Evolutionary conservation across 352 stramenopile species (phyloP).

Genomic region (Phytophthora ramorum): DNA sequence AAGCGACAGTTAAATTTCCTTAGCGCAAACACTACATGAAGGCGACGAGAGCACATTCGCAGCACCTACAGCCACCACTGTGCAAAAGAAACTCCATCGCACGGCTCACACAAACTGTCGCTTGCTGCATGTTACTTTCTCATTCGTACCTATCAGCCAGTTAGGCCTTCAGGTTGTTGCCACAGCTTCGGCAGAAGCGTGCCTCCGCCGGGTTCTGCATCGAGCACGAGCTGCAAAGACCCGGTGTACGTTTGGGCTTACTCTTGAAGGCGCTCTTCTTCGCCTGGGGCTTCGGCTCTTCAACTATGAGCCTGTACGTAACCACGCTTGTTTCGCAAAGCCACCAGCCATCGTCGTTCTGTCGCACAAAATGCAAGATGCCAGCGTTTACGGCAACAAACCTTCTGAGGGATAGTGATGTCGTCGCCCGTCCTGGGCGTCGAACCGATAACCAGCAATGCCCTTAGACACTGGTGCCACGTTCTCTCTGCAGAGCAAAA

Average conservation of each 20-base stretch:
- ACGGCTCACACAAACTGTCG: constrained; percentile 39
- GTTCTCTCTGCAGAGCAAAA: constrained; percentile 45
- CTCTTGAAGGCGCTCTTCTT: constrained; percentile 38
- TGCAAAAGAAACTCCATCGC: constrained; percentile 19
- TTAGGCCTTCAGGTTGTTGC: constrained; percentile 76
- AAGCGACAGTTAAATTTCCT: constrained; percentile 43
- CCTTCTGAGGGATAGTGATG: constrained; percentile 81
- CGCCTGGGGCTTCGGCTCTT: constrained; percentile 43
- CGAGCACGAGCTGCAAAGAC: constrained; percentile 71
- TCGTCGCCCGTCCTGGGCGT: constrained; percentile 80
- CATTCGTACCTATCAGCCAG: constrained; percentile 11
- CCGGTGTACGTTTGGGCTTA: constrained; percentile 45
- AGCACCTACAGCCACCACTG: constrained; percentile 30
- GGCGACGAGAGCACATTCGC: constrained; percentile 17
- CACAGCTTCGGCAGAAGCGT: constrained; percentile 83
- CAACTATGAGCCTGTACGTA: constrained; percentile 84
- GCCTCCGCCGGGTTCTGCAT: constrained; percentile 81
- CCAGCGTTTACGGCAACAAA: constrained; percentile 17
- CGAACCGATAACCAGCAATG: constrained; percentile 80
- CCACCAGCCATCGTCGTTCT: constrained; percentile 89
- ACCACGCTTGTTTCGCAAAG: constrained; percentile 70
- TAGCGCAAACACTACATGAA: constrained; percentile 36
- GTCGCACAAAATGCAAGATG: constrained; percentile 1
- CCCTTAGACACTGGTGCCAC: constrained; percentile 54
- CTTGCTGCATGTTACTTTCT: constrained; percentile 34